A percentile compares a stretch with the other conserved stretches of the same genome.
Conservation (phyloP, 495 filamentous ascomycete species). For the Astrothelium macrocarpum region DNA sequence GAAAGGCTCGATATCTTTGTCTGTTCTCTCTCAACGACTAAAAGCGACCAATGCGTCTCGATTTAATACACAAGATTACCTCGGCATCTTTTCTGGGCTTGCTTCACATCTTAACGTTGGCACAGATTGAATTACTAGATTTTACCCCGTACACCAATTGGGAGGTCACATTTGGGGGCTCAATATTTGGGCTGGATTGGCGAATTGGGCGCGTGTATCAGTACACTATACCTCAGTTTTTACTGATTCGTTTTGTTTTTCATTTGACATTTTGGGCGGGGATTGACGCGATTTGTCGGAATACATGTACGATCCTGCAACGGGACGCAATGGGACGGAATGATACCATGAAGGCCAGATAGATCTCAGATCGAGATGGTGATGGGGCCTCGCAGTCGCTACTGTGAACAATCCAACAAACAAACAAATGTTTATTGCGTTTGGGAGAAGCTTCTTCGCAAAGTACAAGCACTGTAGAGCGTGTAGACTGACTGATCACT, state of each 20-base stretch:
- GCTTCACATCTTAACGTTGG: background rate
- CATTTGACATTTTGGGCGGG: background rate
- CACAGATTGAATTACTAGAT: conserved; percentile 5
- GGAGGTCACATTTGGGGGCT: background rate
- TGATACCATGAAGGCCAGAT: background rate
- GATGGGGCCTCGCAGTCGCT: conserved; percentile 2
- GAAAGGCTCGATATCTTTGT: background rate
- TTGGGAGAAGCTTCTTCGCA: background rate
- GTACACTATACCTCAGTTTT: background rate
- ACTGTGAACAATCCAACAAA: background rate
- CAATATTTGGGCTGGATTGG: background rate
- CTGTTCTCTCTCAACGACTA: background rate
- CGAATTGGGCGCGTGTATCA: conserved; percentile 1
- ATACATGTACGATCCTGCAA: background rate
- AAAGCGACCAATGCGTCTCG: background rate
- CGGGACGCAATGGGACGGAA: conserved; percentile 1
- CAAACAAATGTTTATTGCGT: background rate
- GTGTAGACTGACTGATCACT: too few species aligned
- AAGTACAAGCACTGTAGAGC: too few species aligned
- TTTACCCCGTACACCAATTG: background rate
- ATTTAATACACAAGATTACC: background rate
- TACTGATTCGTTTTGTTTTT: background rate
- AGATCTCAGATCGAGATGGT: too few species aligned
- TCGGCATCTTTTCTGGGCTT: background rate
- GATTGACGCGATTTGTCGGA: background rate